Evolutionary conservation across 225 moss, liverwort and hornwort genomes (phyloP).

Genomic region (Anthoceros angustus): DNA sequence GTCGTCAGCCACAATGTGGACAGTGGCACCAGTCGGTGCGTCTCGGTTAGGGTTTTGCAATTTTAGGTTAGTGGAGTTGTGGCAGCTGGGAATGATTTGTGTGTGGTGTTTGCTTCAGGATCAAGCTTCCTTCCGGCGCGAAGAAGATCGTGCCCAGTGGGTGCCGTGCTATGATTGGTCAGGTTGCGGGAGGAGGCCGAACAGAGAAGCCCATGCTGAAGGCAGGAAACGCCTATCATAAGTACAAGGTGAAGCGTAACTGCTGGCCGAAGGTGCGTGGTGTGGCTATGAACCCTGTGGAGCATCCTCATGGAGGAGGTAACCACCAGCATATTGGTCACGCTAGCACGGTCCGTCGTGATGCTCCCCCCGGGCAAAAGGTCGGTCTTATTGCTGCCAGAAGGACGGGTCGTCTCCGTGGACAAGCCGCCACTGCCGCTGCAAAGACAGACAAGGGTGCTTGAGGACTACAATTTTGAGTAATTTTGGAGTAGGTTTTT

Average conservation of each 20-base stretch:
- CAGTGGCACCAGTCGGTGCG: slow-evolving; percentile 60
- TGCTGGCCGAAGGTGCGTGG: slow-evolving; percentile 12
- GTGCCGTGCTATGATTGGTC: slow-evolving; percentile 80
- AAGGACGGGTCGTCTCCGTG: slow-evolving; percentile 60
- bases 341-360: slow-evolving; percentile 76
- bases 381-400: slow-evolving; percentile 74
- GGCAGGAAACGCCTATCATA: slow-evolving; percentile 77
- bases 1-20: slow-evolving; percentile 73
- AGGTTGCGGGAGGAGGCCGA: slow-evolving; percentile 73
- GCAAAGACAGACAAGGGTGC: slow-evolving; percentile 66
- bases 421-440: slow-evolving; percentile 77
- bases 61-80: too few relatives aligned
- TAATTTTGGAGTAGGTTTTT: too few relatives aligned
- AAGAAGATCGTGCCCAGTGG: slow-evolving; percentile 81
- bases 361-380: slow-evolving; percentile 74
- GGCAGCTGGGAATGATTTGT: too few relatives aligned
- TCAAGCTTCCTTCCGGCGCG: slow-evolving; percentile 67
- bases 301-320: background rate
- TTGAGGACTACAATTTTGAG: background rate
- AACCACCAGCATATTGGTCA: slow-evolving; percentile 90
- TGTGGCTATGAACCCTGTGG: too few relatives aligned
- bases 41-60: background rate
- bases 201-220: slow-evolving; percentile 92
- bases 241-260: slow-evolving; percentile 85
- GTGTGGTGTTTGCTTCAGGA: slow-evolving; percentile 15